Percentiles rank a stretch among this genome's conserved stretches.
phyloP scores from a whole-genome alignment of 345 rosid genomes.

The Carallia brachiata region DNA sequence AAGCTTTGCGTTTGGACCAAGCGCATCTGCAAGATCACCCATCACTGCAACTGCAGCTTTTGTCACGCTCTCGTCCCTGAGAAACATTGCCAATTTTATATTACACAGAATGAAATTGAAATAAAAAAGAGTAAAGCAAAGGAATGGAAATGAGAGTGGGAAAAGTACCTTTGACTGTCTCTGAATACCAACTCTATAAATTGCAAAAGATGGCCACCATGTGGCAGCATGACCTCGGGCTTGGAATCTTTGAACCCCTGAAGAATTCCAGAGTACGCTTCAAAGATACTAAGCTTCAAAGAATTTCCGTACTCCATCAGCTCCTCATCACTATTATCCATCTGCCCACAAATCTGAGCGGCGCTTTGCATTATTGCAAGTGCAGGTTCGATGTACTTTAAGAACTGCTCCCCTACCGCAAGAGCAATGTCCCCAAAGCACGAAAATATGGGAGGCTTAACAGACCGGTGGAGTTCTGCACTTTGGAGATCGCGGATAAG shows the following conservation, averaged over 20 bases:
- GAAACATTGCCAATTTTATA: neutral
- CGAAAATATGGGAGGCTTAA: constrained; percentile 92
- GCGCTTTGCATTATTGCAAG: constrained; percentile 84
- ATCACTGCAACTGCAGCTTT: constrained; percentile 88
- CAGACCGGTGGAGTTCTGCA: constrained; percentile 77
- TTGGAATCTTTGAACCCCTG: constrained; percentile 85
- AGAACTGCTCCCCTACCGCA: constrained; percentile 76
- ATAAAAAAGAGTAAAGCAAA: neutral
- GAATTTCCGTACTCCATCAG: constrained; percentile 79
- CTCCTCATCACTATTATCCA: constrained; percentile 71
- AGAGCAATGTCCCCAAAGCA: constrained; percentile 93
- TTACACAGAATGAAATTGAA: neutral
- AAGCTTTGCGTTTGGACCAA: constrained; percentile 65
- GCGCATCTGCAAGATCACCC: constrained; percentile 93
- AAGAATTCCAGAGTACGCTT: constrained; percentile 90
- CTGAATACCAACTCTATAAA: constrained; percentile 73
- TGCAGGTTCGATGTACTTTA: constrained; percentile 60
- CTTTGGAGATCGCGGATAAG: constrained; percentile 72
- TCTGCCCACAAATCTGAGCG: constrained; percentile 67
- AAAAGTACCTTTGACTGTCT: constrained; percentile 57
- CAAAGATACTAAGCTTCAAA: constrained; percentile 81
- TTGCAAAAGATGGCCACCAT: constrained; percentile 77
- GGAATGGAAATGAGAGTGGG: neutral
- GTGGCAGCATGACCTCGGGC: constrained; percentile 78
- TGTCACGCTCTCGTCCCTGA: constrained; percentile 82